Evolutionary conservation across 805 yeast genomes (phyloP).

Genomic region (Yamadazyma insecticola): DNA sequence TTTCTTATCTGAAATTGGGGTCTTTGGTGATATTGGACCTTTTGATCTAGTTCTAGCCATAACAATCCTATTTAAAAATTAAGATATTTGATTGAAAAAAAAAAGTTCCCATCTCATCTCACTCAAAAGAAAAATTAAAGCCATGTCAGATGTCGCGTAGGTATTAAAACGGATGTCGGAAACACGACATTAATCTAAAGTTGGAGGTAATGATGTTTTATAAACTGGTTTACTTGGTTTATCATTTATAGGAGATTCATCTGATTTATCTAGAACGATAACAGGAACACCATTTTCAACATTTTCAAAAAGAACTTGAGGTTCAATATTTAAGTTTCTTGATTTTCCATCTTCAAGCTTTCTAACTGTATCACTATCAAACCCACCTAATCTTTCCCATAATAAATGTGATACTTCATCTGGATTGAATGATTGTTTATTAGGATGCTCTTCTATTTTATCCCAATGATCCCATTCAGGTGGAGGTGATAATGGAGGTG

Average conservation of each 20-base stretch:
- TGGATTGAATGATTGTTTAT: conserved; percentile 29
- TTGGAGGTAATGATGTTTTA: conserved; percentile 35
- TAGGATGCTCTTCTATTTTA: conserved; percentile 39
- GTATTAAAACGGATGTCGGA: background rate
- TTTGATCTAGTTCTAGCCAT: conserved; percentile 34
- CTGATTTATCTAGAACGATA: conserved; percentile 30
- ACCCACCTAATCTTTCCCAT: conserved; percentile 42
- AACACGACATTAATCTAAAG: conserved; percentile 1
- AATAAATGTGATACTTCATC: conserved; percentile 37
- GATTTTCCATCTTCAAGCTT: conserved; percentile 14
- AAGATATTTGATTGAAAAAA: conserved; percentile 1
- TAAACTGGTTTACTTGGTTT: conserved; percentile 13
- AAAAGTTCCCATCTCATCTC: conserved; percentile 15
- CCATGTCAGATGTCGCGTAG: background rate
- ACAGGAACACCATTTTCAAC: conserved; percentile 37
- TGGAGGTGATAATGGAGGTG: conserved; percentile 43
- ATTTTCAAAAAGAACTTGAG: conserved; percentile 34
- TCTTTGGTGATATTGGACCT: conserved; percentile 19
- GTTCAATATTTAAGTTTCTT: conserved; percentile 22
- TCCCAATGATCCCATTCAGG: conserved; percentile 42
- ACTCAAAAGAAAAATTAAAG: background rate
- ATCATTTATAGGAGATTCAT: background rate
- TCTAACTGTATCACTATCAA: conserved; percentile 31
- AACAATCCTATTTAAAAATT: no score
- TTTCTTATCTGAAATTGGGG: conserved; percentile 20